Conservation (phyloP, 129 eudicot genomes). For the Kitagawia praeruptora region DNA sequence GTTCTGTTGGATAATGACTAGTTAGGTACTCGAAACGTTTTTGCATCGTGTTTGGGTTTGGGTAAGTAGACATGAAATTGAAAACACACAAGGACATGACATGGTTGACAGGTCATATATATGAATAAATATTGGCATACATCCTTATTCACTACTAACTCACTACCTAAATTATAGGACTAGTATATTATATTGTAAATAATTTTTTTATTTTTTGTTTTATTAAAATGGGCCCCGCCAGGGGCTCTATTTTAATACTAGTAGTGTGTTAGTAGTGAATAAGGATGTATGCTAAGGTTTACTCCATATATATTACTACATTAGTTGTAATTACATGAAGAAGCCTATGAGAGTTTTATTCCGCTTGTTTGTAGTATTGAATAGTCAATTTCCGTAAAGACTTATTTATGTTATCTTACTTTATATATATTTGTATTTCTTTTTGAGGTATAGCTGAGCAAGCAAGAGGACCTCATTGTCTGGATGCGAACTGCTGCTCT, state of each 20-base stretch:
- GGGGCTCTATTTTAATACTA: too few relatives aligned
- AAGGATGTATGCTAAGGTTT: too few relatives aligned
- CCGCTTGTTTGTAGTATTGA: neutral
- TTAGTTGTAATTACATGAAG: neutral
- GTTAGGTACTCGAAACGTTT: too few relatives aligned
- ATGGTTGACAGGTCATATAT: neutral
- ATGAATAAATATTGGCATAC: too few relatives aligned
- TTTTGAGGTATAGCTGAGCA: slow-evolving; percentile 38
- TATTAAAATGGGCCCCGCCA: too few relatives aligned
- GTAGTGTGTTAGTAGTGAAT: too few relatives aligned
- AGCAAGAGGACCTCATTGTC: slow-evolving; percentile 91
- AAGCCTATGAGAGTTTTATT: neutral
- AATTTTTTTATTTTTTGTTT: too few relatives aligned
- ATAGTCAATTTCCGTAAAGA: neutral
- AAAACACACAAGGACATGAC: too few relatives aligned
- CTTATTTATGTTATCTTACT: neutral
- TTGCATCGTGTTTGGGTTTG: neutral
- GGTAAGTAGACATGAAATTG: neutral
- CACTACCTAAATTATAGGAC: too few relatives aligned
- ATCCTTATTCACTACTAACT: too few relatives aligned
- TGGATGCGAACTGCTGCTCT: slow-evolving; percentile 99
- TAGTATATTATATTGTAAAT: too few relatives aligned
- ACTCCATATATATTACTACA: too few relatives aligned
- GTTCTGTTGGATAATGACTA: neutral
- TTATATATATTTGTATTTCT: neutral